Evolutionary conservation across 1,284 basidiomycete species (phyloP), one percentile per base, ranked within the genome.

Genomic region (Phenoliferia sp.): DNA sequence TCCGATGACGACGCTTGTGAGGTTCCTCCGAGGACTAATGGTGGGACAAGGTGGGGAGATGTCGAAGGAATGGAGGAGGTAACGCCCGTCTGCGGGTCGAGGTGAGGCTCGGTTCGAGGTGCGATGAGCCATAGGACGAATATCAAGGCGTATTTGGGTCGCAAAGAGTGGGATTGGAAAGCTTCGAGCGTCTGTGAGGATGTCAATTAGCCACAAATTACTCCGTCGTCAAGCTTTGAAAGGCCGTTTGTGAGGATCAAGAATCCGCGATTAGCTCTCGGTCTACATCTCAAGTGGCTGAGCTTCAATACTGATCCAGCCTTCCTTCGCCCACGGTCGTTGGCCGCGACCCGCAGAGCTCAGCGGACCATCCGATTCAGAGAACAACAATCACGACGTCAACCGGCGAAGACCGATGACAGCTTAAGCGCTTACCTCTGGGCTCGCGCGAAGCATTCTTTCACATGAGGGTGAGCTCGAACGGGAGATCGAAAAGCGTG

Each of bases 181-280:
- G 59, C 29, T 26, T 65, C 64, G 22, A 65, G 59, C 26, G 64
- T 65, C 64, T 65, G 64, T 33, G 1, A 10, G n/a, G 59, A 44
- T 3, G 58, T 2, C 5, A 31, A 9, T 22, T 55, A 2, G 54
- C 22, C 54, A 17, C 28, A 9, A 16, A 17, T 29, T 6, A 29
- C n/a, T 26, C 2, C 10, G n/a, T 17, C 17, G 31, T 31, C 12
- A n/a, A 22, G 5, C 22, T 6, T 26, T 7, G 22, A 16, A 57
- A 15, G 29, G 19, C 10, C 19, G 26, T 33, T 57, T n/a, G n/a
- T n/a, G 26, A 17, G 22, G 15, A 9, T 54, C 28, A n/a, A 28
- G 54, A 16, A 31, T 55, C 28, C 6, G 54, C n/a, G n/a, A n/a
- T n/a, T n/a, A n/a, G n/a, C n/a, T n/a, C n/a, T n/a, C n/a, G n/a